phyloP scores from a whole-genome alignment of 345 rosid species.

The Theobroma cacao region DNA sequence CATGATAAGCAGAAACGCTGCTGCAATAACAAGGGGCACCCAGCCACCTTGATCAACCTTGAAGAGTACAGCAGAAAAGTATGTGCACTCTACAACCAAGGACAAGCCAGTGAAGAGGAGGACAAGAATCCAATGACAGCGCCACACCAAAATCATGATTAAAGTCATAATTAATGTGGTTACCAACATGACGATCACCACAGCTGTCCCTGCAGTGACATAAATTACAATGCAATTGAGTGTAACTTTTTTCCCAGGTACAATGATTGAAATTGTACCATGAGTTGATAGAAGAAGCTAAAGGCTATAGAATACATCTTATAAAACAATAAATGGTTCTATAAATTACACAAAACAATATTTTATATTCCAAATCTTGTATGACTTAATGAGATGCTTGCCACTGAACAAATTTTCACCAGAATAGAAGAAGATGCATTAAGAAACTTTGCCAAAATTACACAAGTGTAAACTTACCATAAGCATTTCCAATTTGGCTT shows the following conservation, averaged over 20 bases:
- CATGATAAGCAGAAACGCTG: conserved; percentile 64
- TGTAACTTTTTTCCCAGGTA: not conserved
- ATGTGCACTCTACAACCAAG: conserved; percentile 52
- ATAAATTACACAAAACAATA: not conserved
- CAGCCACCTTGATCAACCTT: conserved; percentile 80
- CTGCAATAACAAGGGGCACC: conserved; percentile 76
- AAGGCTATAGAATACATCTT: not conserved
- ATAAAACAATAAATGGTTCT: not conserved
- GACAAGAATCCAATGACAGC: conserved; percentile 72
- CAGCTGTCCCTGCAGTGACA: conserved; percentile 63
- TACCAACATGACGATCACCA: conserved; percentile 65
- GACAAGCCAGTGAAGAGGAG: conserved; percentile 55
- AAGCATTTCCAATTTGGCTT: conserved; percentile 79
- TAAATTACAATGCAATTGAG: not conserved
- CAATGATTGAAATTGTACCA: not conserved
- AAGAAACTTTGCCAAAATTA: not conserved
- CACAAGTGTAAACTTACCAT: conserved; percentile 41
- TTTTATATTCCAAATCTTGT: not conserved
- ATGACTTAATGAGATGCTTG: not conserved
- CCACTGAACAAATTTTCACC: not conserved
- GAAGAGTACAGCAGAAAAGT: conserved; percentile 64
- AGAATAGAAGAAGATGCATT: not conserved
- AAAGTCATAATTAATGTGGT: conserved; percentile 71
- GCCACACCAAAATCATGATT: conserved; percentile 79
- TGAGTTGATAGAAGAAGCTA: not conserved